Evolutionary conservation across 2,329 filamentous ascomycete genomes (phyloP).

Genomic region (Aspergillus pseudonomiae): DNA sequence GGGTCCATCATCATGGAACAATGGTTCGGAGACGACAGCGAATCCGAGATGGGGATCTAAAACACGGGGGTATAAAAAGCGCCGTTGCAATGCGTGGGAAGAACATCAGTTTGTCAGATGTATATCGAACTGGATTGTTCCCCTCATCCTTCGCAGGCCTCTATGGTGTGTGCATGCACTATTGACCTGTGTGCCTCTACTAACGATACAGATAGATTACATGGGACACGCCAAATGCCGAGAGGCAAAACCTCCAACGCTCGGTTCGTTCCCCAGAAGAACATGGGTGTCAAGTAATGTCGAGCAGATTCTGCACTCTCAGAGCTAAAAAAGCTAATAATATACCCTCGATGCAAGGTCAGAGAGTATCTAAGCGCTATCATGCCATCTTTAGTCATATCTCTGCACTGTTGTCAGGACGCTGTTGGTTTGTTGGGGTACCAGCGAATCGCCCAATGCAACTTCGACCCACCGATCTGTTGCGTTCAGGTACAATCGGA

Average conservation of each 20-base stretch:
- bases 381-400: background rate
- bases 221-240: background rate
- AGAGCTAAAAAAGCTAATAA: background rate
- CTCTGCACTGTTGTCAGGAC: background rate
- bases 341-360: background rate
- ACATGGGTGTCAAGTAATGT: background rate
- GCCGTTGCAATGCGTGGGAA: background rate
- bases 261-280: slow-evolving; percentile 3
- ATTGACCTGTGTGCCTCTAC: background rate
- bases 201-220: slow-evolving; percentile 4
- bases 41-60: background rate
- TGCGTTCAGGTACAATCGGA: background rate
- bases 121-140: background rate
- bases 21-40: background rate
- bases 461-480: slow-evolving; percentile 5
- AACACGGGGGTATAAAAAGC: background rate
- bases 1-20: background rate
- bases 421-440: background rate
- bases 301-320: background rate
- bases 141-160: slow-evolving; percentile 4
- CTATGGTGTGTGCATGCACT: background rate
- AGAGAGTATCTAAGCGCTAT: background rate
- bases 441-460: background rate
- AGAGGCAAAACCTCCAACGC: background rate
- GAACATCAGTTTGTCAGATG: slow-evolving; percentile 3